phyloP scores from a whole-genome alignment of 192 early-diverging fungal species.

The Hyaloraphidium curvatum region DNA sequence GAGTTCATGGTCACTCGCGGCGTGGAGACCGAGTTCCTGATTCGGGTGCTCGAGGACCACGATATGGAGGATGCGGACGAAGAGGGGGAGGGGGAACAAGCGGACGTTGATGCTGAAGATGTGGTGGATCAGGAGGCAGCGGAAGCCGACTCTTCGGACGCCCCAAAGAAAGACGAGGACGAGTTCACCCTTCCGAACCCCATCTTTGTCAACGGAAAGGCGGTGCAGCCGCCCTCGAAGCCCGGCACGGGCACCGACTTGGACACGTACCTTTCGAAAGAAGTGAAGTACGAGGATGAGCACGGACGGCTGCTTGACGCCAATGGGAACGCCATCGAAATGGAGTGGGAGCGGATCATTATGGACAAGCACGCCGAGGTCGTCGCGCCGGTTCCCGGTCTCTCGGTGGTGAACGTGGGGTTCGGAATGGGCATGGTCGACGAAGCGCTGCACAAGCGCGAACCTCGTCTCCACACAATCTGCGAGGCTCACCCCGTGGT shows the following conservation, averaged over 20 bases:
- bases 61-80: conserved; percentile 16
- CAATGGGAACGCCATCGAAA: conserved; percentile 88
- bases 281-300: conserved; percentile 47
- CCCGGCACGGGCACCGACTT: neutral
- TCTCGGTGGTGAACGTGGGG: conserved; percentile 47
- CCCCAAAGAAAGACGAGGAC: conserved; percentile 17
- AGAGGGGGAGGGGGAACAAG: conserved; percentile 3
- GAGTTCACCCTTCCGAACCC: conserved; percentile 1
- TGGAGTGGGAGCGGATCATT: conserved; percentile 90
- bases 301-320: conserved; percentile 54
- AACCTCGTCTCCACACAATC: conserved; percentile 62
- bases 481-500: conserved; percentile 97
- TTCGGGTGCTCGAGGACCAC: conserved; percentile 29
- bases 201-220: neutral
- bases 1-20: conserved; percentile 66
- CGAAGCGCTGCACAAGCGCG: conserved; percentile 47
- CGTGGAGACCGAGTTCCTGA: conserved; percentile 58
- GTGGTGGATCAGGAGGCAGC: neutral
- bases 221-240: neutral
- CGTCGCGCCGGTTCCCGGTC: conserved; percentile 15
- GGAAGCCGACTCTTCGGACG: neutral
- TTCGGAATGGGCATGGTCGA: conserved; percentile 91
- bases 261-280: conserved; percentile 44
- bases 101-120: conserved; percentile 8
- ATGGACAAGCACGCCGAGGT: conserved; percentile 76